Evolutionary conservation across 1,139 yeast genomes (phyloP).

Genomic region (Meyerozyma carpophila): DNA sequence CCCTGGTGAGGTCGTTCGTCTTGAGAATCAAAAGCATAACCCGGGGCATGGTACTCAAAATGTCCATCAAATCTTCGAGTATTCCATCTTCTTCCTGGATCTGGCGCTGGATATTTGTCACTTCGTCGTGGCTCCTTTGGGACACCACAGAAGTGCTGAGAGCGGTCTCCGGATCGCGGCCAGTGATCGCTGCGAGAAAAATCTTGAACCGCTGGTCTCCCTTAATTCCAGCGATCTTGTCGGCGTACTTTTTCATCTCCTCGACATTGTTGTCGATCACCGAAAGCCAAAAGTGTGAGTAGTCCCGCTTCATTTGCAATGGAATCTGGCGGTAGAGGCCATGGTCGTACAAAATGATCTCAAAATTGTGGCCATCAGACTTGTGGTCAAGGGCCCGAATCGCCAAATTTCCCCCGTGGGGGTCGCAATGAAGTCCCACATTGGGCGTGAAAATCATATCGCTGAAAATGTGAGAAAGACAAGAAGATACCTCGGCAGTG

Average conservation of each 20-base stretch:
- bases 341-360: slow-evolving; percentile 88
- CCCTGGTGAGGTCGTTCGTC: slow-evolving; percentile 90
- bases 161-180: slow-evolving; percentile 52
- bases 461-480: slow-evolving; percentile 86
- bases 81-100: slow-evolving; percentile 54
- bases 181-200: slow-evolving; percentile 92
- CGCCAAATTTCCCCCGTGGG: slow-evolving; percentile 96
- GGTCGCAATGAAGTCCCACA: slow-evolving; percentile 94
- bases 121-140: slow-evolving; percentile 51
- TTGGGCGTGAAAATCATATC: slow-evolving; percentile 93
- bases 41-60: slow-evolving; percentile 77
- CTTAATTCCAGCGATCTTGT: slow-evolving; percentile 71
- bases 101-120: slow-evolving; percentile 59
- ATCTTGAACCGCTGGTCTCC: slow-evolving; percentile 73
- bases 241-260: slow-evolving; percentile 68
- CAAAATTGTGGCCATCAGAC: slow-evolving; percentile 65
- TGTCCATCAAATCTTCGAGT: slow-evolving; percentile 70
- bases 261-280: slow-evolving; percentile 64
- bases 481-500: slow-evolving; percentile 73
- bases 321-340: slow-evolving; percentile 89
- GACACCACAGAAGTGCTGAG: slow-evolving; percentile 46
- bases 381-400: slow-evolving; percentile 42
- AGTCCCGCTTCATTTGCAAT: slow-evolving; percentile 67
- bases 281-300: slow-evolving; percentile 91
- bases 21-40: slow-evolving; percentile 81